Percentiles rank a stretch among this genome's conserved stretches.
Evolutionary conservation across 768 basidiomycete genomes (phyloP).

Genomic region (Xerocomus potaroensis): DNA sequence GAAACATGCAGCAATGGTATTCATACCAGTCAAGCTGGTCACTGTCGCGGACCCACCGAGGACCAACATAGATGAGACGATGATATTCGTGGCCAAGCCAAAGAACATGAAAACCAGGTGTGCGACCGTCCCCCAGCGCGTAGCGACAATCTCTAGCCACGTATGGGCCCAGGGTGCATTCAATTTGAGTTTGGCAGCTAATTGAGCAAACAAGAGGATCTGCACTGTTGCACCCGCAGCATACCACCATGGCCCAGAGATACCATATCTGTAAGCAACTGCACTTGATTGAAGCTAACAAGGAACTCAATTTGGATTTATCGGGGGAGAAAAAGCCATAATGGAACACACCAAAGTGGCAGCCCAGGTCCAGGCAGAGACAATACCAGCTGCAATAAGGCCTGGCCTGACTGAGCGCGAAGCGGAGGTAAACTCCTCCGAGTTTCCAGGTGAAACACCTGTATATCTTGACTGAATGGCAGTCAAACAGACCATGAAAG

Average conservation of each 20-base stretch:
- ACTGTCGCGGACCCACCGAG: conserved; percentile 87
- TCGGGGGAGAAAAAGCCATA: neutral
- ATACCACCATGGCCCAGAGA: conserved; percentile 89
- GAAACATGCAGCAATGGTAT: conserved; percentile 87
- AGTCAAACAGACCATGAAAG: conserved; percentile 73
- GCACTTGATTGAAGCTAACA: conserved; percentile 71
- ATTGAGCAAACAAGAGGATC: conserved; percentile 85
- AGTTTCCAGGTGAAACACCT: conserved; percentile 67
- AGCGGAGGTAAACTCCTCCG: conserved; percentile 82
- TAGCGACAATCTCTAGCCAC: conserved; percentile 81
- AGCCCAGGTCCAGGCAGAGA: conserved; percentile 91
- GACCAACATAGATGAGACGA: conserved; percentile 84
- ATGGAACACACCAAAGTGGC: conserved; percentile 55
- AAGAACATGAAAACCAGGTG: conserved; percentile 90
- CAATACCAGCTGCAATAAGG: conserved; percentile 88
- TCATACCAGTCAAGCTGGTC: conserved; percentile 84
- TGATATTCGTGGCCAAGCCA: conserved; percentile 87
- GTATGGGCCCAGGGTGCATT: conserved; percentile 88
- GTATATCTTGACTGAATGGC: conserved; percentile 84
- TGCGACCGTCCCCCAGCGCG: conserved; percentile 74
- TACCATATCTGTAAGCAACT: conserved; percentile 80
- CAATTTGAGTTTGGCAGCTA: conserved; percentile 87
- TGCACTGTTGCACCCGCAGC: conserved; percentile 87
- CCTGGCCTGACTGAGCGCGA: conserved; percentile 86
- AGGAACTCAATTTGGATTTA: conserved; percentile 8